Evolutionary conservation across 2,329 filamentous ascomycete genomes (phyloP), one percentile per base, ranked within the genome.

Genomic region (Penicillium psychrosexuale): DNA sequence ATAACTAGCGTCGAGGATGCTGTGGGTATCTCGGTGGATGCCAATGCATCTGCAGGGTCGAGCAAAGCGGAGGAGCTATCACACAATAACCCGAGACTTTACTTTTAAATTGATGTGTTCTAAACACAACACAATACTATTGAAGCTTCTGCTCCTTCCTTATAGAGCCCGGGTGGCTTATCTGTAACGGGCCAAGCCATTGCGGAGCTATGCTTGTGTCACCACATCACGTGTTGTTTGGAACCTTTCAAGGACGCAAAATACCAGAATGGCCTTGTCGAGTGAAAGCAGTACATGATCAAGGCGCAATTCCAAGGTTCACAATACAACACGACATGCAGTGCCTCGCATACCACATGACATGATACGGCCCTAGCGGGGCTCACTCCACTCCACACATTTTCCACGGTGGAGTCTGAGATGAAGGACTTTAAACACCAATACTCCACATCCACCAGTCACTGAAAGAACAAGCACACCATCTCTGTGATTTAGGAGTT

Each of bases 21-120:
- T 15, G 39, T 34, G 28, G 27, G 47, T 27, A n/a, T 51, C 33
- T 38, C 47, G 33, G 27, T 42, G 28, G 17, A 40, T 49, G 38
- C 27, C 34, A 37, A 38, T 34, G 31, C 19, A 36, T n/a, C 15
- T 33, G 43, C 15, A 30, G 30, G 19, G 34, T 30, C 33, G 34
- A 60, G 46, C 19, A 59, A 37, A 38, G 58, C 61, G 17, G 60
- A 60, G 8, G 55, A 62, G 48, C 45, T 62, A 37, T 61, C 62
- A n/a, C 57, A 52, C 50, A 56, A 30, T 3, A 55, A 58, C 19
- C 55, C 61, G 27, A 60, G 45, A 28, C 53, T 65, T 47, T 65
- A 65, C 22, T 65, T 65, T 47, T 65, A n/a, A 56, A 51, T 44
- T 9, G 39, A 55, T 17, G 13, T 53, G n/a, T 31, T 44, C 31